Evolutionary conservation across 176 grass and related monocot species (phyloP), one percentile per base, ranked within the genome.

Genomic region (Carex kokanica): DNA sequence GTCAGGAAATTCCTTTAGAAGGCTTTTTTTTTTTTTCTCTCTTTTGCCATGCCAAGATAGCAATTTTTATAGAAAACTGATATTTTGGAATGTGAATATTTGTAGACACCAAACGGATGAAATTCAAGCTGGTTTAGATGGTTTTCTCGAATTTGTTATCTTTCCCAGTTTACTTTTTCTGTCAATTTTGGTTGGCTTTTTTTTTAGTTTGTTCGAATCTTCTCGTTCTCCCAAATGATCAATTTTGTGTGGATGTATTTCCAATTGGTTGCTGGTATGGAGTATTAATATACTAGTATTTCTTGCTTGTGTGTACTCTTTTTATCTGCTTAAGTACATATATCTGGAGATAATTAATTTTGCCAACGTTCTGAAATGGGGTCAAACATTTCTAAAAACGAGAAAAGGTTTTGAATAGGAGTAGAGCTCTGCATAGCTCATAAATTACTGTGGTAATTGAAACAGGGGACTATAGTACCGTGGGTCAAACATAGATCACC

Each of bases 1-100:
- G 41, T 88, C 70, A 49, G 10, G 66, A 45, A 15, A 77, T 16
- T 64, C 17, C 24, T 64, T 24, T 88, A 52, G 47, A 52, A 43
- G 82, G 34, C 72, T 85, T 59, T 3, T 69, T 0, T 2, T 34
- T 3, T 14, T n/a, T n/a, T n/a, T n/a, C n/a, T n/a, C n/a, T 1
- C 13, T 17, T 52, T 74, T 66, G 70, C 55, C 8, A 52, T 75
- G 45, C 54, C 47, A 75, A 54, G 72, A 75, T 60, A 8, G n/a
- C 23, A 52, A 54, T 18, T 45, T 81, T 51, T 15, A 74, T 14
- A 59, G 58, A 52, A 66, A 72, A 64, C 8, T 74, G 4, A 54
- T 75, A 40, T 16, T 81, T 43, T 41, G 6, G 79, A 24, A 40
- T 45, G 34, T 81, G 47, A 55, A 56, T 54, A 8, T 78, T 24